A percentile compares a stretch with the other conserved stretches of the same genome.
Conservation (phyloP, 768 basidiomycete species). For the Rhizopogon vesiculosus region DNA sequence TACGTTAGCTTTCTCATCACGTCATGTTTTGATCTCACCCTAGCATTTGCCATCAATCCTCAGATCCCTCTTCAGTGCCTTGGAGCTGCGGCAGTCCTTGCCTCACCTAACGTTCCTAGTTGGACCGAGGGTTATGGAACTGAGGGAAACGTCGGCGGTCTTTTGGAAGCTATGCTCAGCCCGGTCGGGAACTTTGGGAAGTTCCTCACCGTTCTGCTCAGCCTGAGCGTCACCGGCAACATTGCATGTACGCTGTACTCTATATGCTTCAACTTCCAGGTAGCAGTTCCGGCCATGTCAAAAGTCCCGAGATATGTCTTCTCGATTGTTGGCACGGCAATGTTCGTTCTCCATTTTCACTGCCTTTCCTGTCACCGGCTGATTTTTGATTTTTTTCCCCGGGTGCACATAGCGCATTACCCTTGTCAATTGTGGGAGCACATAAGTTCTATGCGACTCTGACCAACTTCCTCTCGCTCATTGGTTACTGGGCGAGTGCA, state of each 20-base stretch:
- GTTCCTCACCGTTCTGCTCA: conserved; percentile 65
- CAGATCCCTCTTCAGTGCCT: conserved; percentile 45
- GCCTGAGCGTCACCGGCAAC: conserved; percentile 75
- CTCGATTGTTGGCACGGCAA: conserved; percentile 57
- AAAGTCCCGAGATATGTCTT: conserved; percentile 68
- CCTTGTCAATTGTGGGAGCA: conserved; percentile 65
- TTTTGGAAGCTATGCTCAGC: conserved; percentile 55
- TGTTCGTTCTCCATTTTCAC: conserved; percentile 38
- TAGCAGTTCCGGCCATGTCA: conserved; percentile 54
- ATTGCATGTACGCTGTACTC: conserved; percentile 84
- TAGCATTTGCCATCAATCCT: background rate
- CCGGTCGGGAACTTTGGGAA: conserved; percentile 67
- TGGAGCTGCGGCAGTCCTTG: conserved; percentile 63
- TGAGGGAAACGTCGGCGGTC: conserved; percentile 57
- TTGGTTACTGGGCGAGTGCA: conserved; percentile 57
- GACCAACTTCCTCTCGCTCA: conserved; percentile 63
- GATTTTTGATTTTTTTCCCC: background rate
- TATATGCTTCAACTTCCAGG: conserved; percentile 68
- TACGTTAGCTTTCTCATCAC: conserved; percentile 35
- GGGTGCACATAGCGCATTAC: conserved; percentile 45
- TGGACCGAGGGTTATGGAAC: conserved; percentile 53
- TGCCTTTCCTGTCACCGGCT: conserved; percentile 1
- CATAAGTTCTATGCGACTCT: conserved; percentile 61
- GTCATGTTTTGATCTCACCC: background rate
- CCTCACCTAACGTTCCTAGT: conserved; percentile 47